phyloP scores from a whole-genome alignment of 352 stramenopile species.

The Plasmopara viticola region DNA sequence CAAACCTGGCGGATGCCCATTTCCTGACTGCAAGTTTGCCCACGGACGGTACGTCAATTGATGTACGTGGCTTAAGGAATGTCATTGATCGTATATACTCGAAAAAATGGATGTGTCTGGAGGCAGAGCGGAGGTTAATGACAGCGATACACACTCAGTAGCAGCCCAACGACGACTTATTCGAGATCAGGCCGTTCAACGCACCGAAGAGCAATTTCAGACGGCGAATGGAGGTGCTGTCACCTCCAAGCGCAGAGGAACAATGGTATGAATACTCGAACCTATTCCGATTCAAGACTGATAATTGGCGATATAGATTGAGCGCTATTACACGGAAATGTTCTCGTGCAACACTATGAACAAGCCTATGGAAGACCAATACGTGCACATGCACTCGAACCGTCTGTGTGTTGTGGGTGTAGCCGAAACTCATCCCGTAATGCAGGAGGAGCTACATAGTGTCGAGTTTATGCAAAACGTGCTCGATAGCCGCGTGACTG shows the following conservation, averaged over 20 bases:
- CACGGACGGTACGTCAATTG: slow-evolving; percentile 43
- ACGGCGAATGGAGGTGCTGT: slow-evolving; percentile 27
- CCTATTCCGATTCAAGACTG: neutral
- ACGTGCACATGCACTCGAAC: slow-evolving; percentile 88
- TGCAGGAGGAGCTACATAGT: slow-evolving; percentile 48
- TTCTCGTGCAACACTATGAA: slow-evolving; percentile 77
- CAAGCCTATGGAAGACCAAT: slow-evolving; percentile 66
- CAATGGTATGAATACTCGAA: slow-evolving; percentile 40
- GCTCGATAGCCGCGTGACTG: slow-evolving; percentile 62
- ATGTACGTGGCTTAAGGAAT: too few relatives aligned
- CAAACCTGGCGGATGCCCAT: slow-evolving; percentile 76
- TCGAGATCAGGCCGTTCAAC: slow-evolving; percentile 61
- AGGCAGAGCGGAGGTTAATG: slow-evolving; percentile 42
- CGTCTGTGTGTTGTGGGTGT: slow-evolving; percentile 78
- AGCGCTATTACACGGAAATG: slow-evolving; percentile 84
- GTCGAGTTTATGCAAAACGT: slow-evolving; percentile 64
- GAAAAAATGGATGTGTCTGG: neutral
- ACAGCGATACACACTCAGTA: slow-evolving; percentile 50
- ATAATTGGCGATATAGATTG: slow-evolving; percentile 40
- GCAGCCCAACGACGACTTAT: slow-evolving; percentile 76
- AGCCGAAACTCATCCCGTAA: slow-evolving; percentile 56
- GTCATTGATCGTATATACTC: too few relatives aligned
- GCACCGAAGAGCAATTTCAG: slow-evolving; percentile 61
- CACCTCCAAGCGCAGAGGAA: slow-evolving; percentile 45
- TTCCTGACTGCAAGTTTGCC: slow-evolving; percentile 77